These are phyloP conservation scores for Orychophragmus violaceus DNA, from an alignment of 345 rosid species.

Conservation along the genomic window DNA sequence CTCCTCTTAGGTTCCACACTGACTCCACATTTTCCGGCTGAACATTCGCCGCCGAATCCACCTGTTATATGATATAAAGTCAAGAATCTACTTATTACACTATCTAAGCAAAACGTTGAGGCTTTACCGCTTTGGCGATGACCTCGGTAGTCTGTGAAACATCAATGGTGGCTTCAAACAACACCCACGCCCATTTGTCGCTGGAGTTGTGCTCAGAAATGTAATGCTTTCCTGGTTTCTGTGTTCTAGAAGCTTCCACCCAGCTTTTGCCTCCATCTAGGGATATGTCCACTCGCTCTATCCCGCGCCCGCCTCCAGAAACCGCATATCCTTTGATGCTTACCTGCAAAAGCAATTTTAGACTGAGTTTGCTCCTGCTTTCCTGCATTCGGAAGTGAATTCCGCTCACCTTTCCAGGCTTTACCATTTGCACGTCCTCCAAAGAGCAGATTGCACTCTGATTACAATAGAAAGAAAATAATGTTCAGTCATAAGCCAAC, in stretches of 20 bases:
- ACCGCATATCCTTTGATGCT: constrained; percentile 75
- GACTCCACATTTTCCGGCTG: constrained; percentile 81
- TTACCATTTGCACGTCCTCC: constrained; percentile 65
- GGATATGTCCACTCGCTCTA: constrained; percentile 90
- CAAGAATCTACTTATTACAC: background rate
- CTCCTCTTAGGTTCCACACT: constrained; percentile 92
- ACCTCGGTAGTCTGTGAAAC: constrained; percentile 49
- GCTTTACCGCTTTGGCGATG: constrained; percentile 80
- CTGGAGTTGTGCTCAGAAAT: constrained; percentile 50
- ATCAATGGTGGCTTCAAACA: constrained; percentile 69
- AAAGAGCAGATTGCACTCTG: constrained; percentile 90
- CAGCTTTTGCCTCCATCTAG: constrained; percentile 86
- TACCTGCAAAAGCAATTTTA: constrained; percentile 40
- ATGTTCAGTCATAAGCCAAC: background rate
- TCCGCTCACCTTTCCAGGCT: constrained; percentile 75
- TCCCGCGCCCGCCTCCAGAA: constrained; percentile 98
- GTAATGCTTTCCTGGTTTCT: constrained; percentile 53
- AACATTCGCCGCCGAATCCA: constrained; percentile 84
- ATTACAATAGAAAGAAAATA: constrained; percentile 21
- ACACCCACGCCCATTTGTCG: constrained; percentile 98
- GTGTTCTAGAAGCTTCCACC: constrained; percentile 79
- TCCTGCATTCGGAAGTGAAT: background rate
- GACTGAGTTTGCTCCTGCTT: background rate
- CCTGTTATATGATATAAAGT: constrained; percentile 32
- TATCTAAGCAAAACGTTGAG: background rate